Conservation (phyloP, 495 filamentous ascomycete species). For the Cenococcum geophilum region DNA sequence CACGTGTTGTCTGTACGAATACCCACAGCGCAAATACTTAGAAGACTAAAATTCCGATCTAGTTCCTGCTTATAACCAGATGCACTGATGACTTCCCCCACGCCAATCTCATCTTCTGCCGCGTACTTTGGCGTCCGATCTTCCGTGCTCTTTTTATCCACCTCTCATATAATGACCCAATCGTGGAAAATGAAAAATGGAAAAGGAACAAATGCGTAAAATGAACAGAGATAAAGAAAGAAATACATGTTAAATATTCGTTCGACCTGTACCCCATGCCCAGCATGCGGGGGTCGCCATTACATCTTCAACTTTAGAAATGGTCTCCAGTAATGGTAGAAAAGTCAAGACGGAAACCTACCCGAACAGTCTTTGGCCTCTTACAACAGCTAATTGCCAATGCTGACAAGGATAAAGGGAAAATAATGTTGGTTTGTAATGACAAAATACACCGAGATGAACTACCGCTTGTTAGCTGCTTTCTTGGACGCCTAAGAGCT, state of each 20-base stretch:
- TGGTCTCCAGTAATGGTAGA: not conserved
- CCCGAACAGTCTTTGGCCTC: not conserved
- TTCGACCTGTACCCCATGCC: not conserved
- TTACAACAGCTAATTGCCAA: not conserved
- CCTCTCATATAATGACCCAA: not conserved
- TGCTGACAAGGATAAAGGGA: not conserved
- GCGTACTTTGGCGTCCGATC: conserved; percentile 3
- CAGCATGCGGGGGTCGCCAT: not conserved
- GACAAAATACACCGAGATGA: not conserved
- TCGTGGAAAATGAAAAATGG: not conserved
- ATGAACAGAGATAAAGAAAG: not conserved
- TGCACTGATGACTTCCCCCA: conserved; percentile 44
- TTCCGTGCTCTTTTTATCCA: conserved; percentile 6
- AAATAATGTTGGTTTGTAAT: not conserved
- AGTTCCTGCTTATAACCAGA: conserved; percentile 55
- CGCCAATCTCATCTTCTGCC: conserved; percentile 19
- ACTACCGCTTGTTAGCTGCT: not conserved
- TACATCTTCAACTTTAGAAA: not conserved
- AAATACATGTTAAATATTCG: not conserved
- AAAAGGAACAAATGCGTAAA: not conserved
- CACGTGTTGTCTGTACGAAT: conserved; percentile 56
- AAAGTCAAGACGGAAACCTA: not conserved
- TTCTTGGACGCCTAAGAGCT: no score
- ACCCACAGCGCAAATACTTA: conserved; percentile 52
- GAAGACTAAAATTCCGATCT: conserved; percentile 53